Conservation (phyloP, 2,329 filamentous ascomycete species). For the Biscogniauxia sp. region DNA sequence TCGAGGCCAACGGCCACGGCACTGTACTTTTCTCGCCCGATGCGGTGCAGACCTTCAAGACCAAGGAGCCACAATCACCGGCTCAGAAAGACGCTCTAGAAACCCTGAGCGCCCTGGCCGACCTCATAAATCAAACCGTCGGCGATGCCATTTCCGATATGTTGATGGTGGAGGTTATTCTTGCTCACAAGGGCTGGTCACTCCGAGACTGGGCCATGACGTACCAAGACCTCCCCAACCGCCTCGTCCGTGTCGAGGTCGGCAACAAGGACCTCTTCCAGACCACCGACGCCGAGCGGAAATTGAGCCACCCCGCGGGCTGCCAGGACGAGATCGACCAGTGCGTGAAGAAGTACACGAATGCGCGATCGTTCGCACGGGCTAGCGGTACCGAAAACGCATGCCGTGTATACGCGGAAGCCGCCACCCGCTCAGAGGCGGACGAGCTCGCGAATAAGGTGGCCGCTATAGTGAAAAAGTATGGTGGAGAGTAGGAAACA, state of each 20-base stretch:
- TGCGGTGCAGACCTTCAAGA: slow-evolving; percentile 74
- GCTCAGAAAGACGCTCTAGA: slow-evolving; percentile 89
- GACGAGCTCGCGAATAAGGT: slow-evolving; percentile 88
- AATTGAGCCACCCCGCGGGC: slow-evolving; percentile 74
- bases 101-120: slow-evolving; percentile 75
- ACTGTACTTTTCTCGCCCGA: slow-evolving; percentile 91
- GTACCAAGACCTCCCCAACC: slow-evolving; percentile 92
- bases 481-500: slow-evolving; percentile 33
- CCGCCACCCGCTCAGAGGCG: slow-evolving; percentile 81
- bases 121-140: slow-evolving; percentile 97
- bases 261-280: slow-evolving; percentile 82
- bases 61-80: slow-evolving; percentile 81
- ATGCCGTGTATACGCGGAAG: slow-evolving; percentile 93
- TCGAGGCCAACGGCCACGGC: slow-evolving; percentile 97
- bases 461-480: slow-evolving; percentile 68
- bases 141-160: slow-evolving; percentile 95
- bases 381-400: slow-evolving; percentile 95
- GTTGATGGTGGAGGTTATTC: slow-evolving; percentile 91
- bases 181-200: slow-evolving; percentile 91
- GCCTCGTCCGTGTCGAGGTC: slow-evolving; percentile 90
- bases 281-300: slow-evolving; percentile 88
- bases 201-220: slow-evolving; percentile 89
- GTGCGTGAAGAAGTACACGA: slow-evolving; percentile 85
- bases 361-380: slow-evolving; percentile 85
- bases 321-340: slow-evolving; percentile 84